These are phyloP conservation scores for Sugiyamaella chiloensis DNA, from an alignment of 805 yeast species.

Conservation along the genomic window DNA sequence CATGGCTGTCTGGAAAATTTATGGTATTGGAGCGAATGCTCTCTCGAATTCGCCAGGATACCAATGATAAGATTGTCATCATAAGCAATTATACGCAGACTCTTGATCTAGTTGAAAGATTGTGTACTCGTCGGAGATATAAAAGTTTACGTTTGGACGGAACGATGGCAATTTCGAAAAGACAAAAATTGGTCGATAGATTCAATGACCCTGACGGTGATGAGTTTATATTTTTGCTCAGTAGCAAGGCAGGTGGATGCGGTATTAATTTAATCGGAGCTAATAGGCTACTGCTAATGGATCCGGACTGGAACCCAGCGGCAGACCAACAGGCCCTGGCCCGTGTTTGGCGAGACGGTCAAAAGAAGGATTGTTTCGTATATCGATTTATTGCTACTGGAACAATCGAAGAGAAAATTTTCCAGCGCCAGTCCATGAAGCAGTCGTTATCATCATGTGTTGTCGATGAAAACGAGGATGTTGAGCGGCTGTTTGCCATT, in stretches of 20 bases:
- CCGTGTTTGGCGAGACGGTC: constrained; percentile 99
- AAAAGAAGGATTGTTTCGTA: constrained; percentile 92
- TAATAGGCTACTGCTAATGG: constrained; percentile 79
- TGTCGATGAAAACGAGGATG: constrained; percentile 94
- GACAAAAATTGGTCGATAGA: constrained; percentile 87
- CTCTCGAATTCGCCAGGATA: constrained; percentile 67
- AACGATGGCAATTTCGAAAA: constrained; percentile 83
- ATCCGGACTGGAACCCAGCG: constrained; percentile 98
- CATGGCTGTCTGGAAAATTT: constrained; percentile 85
- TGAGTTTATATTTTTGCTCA: constrained; percentile 82
- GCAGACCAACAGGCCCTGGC: constrained; percentile 98
- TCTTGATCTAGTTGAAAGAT: constrained; percentile 78
- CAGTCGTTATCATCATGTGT: constrained; percentile 91
- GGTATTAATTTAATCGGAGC: constrained; percentile 98
- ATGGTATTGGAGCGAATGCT: constrained; percentile 80
- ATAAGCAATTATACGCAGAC: constrained; percentile 96
- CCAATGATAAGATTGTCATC: constrained; percentile 91
- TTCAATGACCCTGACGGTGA: constrained; percentile 87
- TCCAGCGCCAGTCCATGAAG: constrained; percentile 93
- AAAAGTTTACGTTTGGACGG: constrained; percentile 88
- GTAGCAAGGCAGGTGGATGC: constrained; percentile 98
- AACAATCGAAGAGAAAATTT: constrained; percentile 92
- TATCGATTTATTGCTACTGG: constrained; percentile 94
- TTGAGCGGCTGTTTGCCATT: constrained; percentile 83
- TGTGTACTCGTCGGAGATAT: constrained; percentile 74